Conservation (phyloP, 169 alveolate genomes). For the Theileria orientalis region DNA sequence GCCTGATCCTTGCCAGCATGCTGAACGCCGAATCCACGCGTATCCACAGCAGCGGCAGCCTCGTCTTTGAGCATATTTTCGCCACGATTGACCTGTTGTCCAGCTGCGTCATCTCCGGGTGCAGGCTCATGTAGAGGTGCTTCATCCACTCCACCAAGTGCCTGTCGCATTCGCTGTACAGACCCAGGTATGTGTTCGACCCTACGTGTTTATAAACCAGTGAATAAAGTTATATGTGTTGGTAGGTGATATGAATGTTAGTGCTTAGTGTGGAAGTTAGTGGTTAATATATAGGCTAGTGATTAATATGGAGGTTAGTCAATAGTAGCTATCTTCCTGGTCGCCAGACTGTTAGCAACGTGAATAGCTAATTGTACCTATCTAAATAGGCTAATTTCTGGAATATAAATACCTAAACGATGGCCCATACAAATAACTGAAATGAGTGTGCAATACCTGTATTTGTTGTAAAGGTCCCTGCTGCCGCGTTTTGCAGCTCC, state of each 20-base stretch:
- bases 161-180: conserved; percentile 56
- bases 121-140: conserved; percentile 53
- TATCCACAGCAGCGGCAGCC: conserved; percentile 82
- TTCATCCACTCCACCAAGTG: conserved; percentile 64
- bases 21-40: conserved; percentile 74
- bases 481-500: conserved; percentile 13
- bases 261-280: too few relatives aligned
- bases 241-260: too few relatives aligned
- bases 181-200: conserved; percentile 43
- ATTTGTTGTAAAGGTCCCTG: background rate
- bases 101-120: conserved; percentile 63
- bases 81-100: conserved; percentile 85
- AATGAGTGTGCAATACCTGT: background rate
- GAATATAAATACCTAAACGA: too few relatives aligned
- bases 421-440: too few relatives aligned
- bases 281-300: too few relatives aligned
- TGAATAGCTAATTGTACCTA: too few relatives aligned
- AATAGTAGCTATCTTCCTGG: too few relatives aligned
- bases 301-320: too few relatives aligned
- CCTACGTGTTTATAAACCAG: background rate
- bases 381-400: too few relatives aligned
- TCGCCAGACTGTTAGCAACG: too few relatives aligned
- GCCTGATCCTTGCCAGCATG: conserved; percentile 74
- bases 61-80: conserved; percentile 77
- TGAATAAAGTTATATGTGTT: too few relatives aligned